Base-by-base conservation (phyloP, 2,329 filamentous ascomycete genomes). In the Alternaria atra region DNA sequence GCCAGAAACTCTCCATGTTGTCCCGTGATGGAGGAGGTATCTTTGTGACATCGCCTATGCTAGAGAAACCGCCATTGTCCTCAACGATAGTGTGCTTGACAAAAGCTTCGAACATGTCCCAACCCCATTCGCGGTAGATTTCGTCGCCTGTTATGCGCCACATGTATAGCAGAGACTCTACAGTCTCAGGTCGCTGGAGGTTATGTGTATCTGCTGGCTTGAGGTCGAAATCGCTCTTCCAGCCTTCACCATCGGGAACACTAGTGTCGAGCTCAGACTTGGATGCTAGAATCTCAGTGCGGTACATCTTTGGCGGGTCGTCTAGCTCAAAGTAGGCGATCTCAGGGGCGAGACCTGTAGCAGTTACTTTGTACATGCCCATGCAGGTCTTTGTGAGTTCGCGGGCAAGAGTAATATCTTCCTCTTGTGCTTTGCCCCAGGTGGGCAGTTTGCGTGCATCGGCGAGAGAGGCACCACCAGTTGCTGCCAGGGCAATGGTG, bases 1-100 rank as follows among this genome's bases (percentile, higher is more conserved):
- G 87, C 95, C 95, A 99, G 81, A 98, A 98, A 76, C 93, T 96
- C 82, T 99, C 95, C 94, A 99, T 97, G 71, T 98, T 98, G 79
- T 99, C 94, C 61, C 88, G 85, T 46, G 84, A 82, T 13, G 83
- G 78, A 0, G 93, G 88, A 20, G 94, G 93, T 9, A 95, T 80
- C 5, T 80, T 80, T 67, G 90, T 89, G 27, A 93, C 94, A 74
- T 96, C 88, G 17, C 85, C 85, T 63, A 98, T 83, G 67, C 91
- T 94, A 1, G 92, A 93, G 75, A 96, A 98, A 0, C 93, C 93
- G 39, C 89, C 89, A 37, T 89, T 88, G 39, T 94, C 90, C 43
- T 87, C 84, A 2, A 97, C 90, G 6, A 91, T 88, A 0, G 92
- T 97, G 79, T 97, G 86, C 72, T 93, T 90, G 79, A 94, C 85